Base-by-base conservation (phyloP, 2,329 filamentous ascomycete species). In the Fusarium ambrosium region DNA sequence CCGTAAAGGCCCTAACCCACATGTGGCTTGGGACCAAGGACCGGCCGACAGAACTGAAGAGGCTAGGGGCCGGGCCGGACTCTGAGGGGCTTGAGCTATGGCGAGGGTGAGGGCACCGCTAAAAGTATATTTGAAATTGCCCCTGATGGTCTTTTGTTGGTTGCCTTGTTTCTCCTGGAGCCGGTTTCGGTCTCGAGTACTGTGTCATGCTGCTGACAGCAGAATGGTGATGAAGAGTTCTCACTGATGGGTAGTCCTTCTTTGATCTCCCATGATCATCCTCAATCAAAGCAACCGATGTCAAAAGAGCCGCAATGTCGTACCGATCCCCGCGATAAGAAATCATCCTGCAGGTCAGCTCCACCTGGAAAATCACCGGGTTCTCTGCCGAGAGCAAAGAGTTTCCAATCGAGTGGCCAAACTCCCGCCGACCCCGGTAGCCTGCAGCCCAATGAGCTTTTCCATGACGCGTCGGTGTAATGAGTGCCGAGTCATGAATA, bases 11-110 rank as follows among this genome's bases (percentile, higher is more conserved):
- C 0, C 60, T 45, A 51, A 51, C 60, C 41, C 41, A 32, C 45
- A 56, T 39, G 48, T 64, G 62, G 62, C 62, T 64, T 64, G 45
- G 16, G 32, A 32, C 48, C 9, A 56, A 16, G 32, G 32, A 9
- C 43, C 43, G 45, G 61, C 8, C 22, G 9, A 41, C 34, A 24
- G 22, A 53, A 32, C 62, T 56, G 36, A 64, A 32, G 45, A 56
- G 48, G 62, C 48, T 64, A 64, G 36, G 22, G 29, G 34, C 41
- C 39, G 41, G 22, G 60, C 60, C 60, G 60, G 60, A 51, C 60
- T 62, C 18, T 62, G 22, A 24, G 34, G 24, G 29, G 29, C 45
- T 36, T 51, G 41, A 10, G 60, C 60, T 62, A 51, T 16, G 29
- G 29, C n/a, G 22, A 48, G 27, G 18, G 9, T 24, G 20, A 51